Percentiles rank a stretch among this genome's conserved stretches.
These are phyloP conservation scores for Coemansia sp. DNA, from an alignment of 192 early-diverging fungal species.

Conservation along the genomic window DNA sequence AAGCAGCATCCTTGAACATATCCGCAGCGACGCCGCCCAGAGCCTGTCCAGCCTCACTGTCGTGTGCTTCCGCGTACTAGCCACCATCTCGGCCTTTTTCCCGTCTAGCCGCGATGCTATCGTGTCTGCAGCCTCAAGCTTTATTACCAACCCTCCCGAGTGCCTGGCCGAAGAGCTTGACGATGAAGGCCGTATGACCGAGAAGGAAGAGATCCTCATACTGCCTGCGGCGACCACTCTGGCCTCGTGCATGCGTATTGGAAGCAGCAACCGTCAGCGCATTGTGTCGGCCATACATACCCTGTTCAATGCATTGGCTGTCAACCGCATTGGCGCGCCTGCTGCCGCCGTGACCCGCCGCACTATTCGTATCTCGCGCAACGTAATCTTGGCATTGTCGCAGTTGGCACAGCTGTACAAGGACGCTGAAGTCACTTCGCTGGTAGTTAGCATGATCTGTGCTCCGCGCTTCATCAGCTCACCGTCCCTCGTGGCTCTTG, in stretches of 20 bases:
- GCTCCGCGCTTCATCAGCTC: slow-evolving; percentile 58
- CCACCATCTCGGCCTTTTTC: slow-evolving; percentile 26
- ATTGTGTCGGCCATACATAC: slow-evolving; percentile 34
- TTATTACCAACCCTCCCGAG: slow-evolving; percentile 31
- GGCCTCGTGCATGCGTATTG: slow-evolving; percentile 16
- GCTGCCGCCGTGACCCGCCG: background rate
- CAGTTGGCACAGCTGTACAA: slow-evolving; percentile 25
- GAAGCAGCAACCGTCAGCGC: background rate
- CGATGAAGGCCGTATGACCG: slow-evolving; percentile 1
- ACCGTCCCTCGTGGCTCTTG: slow-evolving; percentile 49
- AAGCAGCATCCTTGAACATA: slow-evolving; percentile 26
- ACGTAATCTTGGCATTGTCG: slow-evolving; percentile 34
- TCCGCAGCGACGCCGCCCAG: slow-evolving; percentile 20
- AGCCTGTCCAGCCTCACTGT: slow-evolving; percentile 29
- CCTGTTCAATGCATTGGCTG: slow-evolving; percentile 39
- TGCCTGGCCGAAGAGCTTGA: slow-evolving; percentile 19
- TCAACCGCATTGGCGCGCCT: slow-evolving; percentile 8
- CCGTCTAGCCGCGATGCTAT: slow-evolving; percentile 19
- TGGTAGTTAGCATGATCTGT: slow-evolving; percentile 65
- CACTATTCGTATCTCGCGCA: slow-evolving; percentile 39
- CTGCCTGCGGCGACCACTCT: slow-evolving; percentile 35
- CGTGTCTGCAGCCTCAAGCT: slow-evolving; percentile 12
- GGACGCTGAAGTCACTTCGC: slow-evolving; percentile 57
- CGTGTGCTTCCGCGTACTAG: slow-evolving; percentile 46
- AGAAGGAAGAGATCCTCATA: slow-evolving; percentile 21